These are phyloP conservation scores for Murraya koenigii DNA, from an alignment of 345 rosid species.

Conservation along the genomic window DNA sequence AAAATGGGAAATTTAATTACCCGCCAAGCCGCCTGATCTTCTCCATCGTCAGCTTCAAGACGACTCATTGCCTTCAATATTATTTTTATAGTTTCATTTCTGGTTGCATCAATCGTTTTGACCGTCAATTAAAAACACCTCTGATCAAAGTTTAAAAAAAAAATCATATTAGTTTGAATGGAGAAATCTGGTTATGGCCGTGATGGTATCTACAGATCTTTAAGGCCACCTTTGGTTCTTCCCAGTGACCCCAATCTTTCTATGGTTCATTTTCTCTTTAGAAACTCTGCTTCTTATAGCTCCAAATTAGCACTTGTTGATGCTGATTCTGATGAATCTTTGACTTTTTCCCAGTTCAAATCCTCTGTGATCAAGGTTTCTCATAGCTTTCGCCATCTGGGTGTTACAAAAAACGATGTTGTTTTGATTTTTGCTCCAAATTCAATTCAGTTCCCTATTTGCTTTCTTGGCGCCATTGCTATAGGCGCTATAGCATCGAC, in stretches of 20 bases:
- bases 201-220: conserved; percentile 76
- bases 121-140: not conserved
- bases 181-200: conserved; percentile 87
- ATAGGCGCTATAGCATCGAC: conserved; percentile 78
- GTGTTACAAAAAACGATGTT: conserved; percentile 60
- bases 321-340: conserved; percentile 48
- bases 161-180: conserved; percentile 26
- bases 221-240: conserved; percentile 51
- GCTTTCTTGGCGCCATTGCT: conserved; percentile 65
- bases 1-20: no score
- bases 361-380: conserved; percentile 56
- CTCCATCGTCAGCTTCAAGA: no score
- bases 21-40: no score
- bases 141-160: not conserved
- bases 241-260: conserved; percentile 69
- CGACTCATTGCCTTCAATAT: no score
- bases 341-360: conserved; percentile 62
- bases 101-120: no score
- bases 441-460: conserved; percentile 67
- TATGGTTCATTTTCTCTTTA: conserved; percentile 56
- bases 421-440: conserved; percentile 78
- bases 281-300: conserved; percentile 50
- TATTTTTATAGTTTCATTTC: no score
- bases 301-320: conserved; percentile 68
- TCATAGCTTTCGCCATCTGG: conserved; percentile 62